phyloP scores from a whole-genome alignment of 352 stramenopile species.

The Elongisporangium anandrum region DNA sequence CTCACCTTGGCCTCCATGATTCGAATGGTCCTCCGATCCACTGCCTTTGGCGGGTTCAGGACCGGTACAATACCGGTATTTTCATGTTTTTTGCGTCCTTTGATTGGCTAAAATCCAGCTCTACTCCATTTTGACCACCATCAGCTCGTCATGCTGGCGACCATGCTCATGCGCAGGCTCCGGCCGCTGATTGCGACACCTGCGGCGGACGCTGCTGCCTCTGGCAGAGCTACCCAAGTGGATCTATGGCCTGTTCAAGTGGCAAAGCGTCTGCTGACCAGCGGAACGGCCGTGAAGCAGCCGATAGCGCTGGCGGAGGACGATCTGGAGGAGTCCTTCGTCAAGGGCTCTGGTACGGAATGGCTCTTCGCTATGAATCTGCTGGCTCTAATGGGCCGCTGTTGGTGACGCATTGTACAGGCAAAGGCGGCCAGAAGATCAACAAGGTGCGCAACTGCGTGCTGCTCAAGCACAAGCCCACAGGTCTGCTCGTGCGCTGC shows the following conservation, averaged over 20 bases:
- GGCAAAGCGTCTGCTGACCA: neutral
- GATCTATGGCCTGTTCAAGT: neutral
- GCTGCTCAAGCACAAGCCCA: slow-evolving; percentile 78
- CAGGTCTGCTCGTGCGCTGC: slow-evolving; percentile 68
- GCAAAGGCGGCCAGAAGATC: slow-evolving; percentile 89
- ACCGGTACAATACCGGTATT: neutral
- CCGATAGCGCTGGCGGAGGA: slow-evolving; percentile 46
- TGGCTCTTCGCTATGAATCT: neutral
- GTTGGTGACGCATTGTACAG: slow-evolving; percentile 14
- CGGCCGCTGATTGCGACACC: neutral
- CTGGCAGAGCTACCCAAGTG: neutral
- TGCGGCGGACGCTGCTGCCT: neutral
- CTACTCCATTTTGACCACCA: neutral
- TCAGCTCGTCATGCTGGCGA: neutral
- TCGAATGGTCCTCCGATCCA: neutral
- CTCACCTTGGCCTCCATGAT: slow-evolving; percentile 78
- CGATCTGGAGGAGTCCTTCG: slow-evolving; percentile 77
- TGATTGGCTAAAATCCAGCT: neutral
- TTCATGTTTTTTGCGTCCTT: neutral
- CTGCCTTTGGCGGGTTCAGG: neutral
- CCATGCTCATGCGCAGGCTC: neutral
- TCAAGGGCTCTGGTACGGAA: slow-evolving; percentile 72
- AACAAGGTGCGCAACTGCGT: slow-evolving; percentile 91
- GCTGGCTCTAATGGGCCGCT: neutral
- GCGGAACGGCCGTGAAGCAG: slow-evolving; percentile 3